Evolutionary conservation across 139 green algal genomes (phyloP).

Genomic region (Tetradesmus obliquus): DNA sequence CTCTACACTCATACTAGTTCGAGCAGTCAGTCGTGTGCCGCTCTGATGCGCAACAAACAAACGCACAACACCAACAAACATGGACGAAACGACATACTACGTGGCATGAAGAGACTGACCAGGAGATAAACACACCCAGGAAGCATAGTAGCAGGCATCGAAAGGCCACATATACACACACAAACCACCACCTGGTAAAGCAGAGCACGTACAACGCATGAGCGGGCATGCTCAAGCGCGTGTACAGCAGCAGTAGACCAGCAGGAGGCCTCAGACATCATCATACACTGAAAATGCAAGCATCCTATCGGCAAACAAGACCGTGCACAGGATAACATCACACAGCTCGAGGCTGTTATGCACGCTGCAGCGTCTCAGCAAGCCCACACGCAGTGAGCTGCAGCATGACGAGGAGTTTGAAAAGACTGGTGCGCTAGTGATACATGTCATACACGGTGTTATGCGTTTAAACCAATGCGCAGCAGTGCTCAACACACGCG

Average conservation of each 20-base stretch:
- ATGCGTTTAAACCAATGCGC: neutral
- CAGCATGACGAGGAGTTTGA: neutral
- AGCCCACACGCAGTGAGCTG: neutral
- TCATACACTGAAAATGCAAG: neutral
- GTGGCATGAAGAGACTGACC: neutral
- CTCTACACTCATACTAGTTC: too few species aligned
- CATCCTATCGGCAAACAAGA: too few species aligned
- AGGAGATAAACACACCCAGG: neutral
- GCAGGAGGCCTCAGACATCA: neutral
- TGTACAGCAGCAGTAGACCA: neutral
- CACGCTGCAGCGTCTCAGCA: too few species aligned
- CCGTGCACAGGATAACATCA: too few species aligned
- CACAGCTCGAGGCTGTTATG: neutral
- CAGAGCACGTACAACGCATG: neutral
- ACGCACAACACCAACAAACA: too few species aligned
- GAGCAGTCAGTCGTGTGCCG: too few species aligned
- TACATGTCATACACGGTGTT: neutral
- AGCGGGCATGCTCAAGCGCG: neutral
- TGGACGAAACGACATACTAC: neutral
- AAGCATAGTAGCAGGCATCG: neutral
- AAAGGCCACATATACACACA: neutral
- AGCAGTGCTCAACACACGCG: neutral
- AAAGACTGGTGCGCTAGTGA: neutral
- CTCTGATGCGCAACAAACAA: too few species aligned
- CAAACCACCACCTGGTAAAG: neutral